Evolutionary conservation across 805 yeast species (phyloP), one percentile per base, ranked within the genome.

Genomic region (Candida sakaeoensis): DNA sequence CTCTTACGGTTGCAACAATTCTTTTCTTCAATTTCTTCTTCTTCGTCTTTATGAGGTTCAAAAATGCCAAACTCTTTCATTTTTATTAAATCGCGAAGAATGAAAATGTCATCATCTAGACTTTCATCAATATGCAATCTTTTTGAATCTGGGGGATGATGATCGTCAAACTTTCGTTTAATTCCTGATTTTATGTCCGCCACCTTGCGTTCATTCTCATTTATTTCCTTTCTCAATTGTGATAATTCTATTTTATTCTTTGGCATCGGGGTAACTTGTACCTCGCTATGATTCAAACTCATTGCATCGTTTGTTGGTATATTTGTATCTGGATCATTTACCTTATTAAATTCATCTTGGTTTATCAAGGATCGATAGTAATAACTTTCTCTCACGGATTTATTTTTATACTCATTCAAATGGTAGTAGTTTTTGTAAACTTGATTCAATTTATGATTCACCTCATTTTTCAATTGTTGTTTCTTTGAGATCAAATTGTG

Each of bases 211-310:
- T 24, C 31, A 8, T 19, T 28, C 10, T 23, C 9, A 8, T 28
- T 35, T 10, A 56, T 46, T 8, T 33, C 28, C 25, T 36, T 43
- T 35, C 58, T 63, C 28, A 58, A 54, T 40, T 56, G 54, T 9
- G 70, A 58, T 22, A 61, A 41, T 42, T 65, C 70, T 6, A 63
- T 44, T 33, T 52, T 52, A 45, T 65, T 63, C 36, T 56, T 60
- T 26, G 53, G 55, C 10, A 15, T n/a, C n/a, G n/a, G n/a, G n/a
- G n/a, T n/a, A n/a, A n/a, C n/a, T n/a, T n/a, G n/a, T n/a, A n/a
- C n/a, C n/a, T n/a, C n/a, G n/a, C n/a, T n/a, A n/a, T n/a, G n/a
- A n/a, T n/a, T n/a, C n/a, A n/a, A n/a, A n/a, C n/a, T n/a, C n/a
- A n/a, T n/a, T n/a, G n/a, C n/a, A n/a, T n/a, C n/a, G n/a, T 22